These are phyloP conservation scores for Alternaria brassicae DNA, from an alignment of 2,329 filamentous ascomycete species.

Conservation along the genomic window DNA sequence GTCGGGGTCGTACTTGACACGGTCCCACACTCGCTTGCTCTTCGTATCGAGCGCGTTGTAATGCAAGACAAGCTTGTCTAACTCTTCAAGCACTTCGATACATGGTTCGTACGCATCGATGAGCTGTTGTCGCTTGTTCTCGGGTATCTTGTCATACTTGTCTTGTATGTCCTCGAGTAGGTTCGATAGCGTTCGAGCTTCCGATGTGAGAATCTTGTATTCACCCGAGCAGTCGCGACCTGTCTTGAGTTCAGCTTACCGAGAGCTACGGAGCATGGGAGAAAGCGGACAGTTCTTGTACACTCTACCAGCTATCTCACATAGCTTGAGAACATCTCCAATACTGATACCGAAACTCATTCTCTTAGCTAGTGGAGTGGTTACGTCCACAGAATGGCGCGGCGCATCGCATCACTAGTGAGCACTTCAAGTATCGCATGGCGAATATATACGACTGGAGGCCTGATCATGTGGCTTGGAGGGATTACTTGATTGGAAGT, in stretches of 20 bases:
- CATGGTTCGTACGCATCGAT: slow-evolving; percentile 33
- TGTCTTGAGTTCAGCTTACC: slow-evolving; percentile 10
- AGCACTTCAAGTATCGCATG: neutral
- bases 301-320: slow-evolving; percentile 31
- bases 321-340: slow-evolving; percentile 37
- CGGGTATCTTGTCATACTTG: slow-evolving; percentile 35
- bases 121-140: slow-evolving; percentile 29
- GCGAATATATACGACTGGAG: neutral
- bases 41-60: slow-evolving; percentile 42
- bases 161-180: slow-evolving; percentile 39
- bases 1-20: slow-evolving; percentile 39
- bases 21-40: slow-evolving; percentile 40
- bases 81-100: slow-evolving; percentile 36
- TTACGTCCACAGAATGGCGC: neutral
- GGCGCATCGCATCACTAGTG: neutral
- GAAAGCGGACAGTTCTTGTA: slow-evolving; percentile 36
- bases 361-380: neutral
- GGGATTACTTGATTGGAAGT: slow-evolving; percentile 4
- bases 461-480: slow-evolving; percentile 4
- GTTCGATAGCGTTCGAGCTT: slow-evolving; percentile 38
- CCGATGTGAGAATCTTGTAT: slow-evolving; percentile 36
- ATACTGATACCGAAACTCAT: slow-evolving; percentile 41
- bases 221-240: slow-evolving; percentile 41
- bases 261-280: too few relatives aligned
- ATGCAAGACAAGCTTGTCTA: slow-evolving; percentile 34